A percentile compares a stretch with the other conserved stretches of the same genome.
Evolutionary conservation across 2,329 filamentous ascomycete species (phyloP).

Genomic region (Ustilaginoidea virens): DNA sequence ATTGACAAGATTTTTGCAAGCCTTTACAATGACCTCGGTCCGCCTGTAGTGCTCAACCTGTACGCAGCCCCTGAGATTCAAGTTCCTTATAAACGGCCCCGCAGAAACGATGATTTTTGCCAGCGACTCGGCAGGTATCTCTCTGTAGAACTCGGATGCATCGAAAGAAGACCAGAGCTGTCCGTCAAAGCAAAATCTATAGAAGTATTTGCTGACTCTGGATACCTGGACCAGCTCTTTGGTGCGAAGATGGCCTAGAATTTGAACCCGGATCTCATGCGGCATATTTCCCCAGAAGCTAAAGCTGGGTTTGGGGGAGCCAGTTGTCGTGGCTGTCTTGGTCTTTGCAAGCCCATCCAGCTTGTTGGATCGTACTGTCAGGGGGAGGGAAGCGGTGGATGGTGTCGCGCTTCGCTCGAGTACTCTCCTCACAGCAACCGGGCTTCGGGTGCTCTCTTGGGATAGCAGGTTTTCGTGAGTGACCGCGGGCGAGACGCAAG

Average conservation of each 20-base stretch:
- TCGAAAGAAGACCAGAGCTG: constrained; percentile 84
- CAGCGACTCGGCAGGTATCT: constrained; percentile 72
- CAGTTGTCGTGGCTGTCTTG: constrained; percentile 7
- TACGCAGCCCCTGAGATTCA: constrained; percentile 83
- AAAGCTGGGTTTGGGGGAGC: constrained; percentile 24
- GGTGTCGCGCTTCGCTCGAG: constrained; percentile 22
- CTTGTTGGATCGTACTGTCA: constrained; percentile 37
- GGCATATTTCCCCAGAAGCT: constrained; percentile 75
- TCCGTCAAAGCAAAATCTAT: constrained; percentile 80
- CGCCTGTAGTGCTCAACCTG: constrained; percentile 74
- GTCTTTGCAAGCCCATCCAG: constrained; percentile 11
- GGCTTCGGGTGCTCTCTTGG: constrained; percentile 27
- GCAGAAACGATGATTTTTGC: constrained; percentile 73
- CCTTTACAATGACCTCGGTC: constrained; percentile 60
- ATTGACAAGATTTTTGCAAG: constrained; percentile 75
- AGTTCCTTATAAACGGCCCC: constrained; percentile 77
- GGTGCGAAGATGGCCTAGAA: constrained; percentile 62
- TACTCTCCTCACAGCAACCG: constrained; percentile 38
- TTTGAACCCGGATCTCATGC: constrained; percentile 62
- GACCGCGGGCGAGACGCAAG: constrained; percentile 24
- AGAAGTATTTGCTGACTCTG: constrained; percentile 60
- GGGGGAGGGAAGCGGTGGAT: constrained; percentile 46
- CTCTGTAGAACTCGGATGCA: constrained; percentile 69
- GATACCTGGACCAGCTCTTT: constrained; percentile 71
- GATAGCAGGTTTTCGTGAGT: constrained; percentile 23